Base-by-base conservation (phyloP, 2,329 filamentous ascomycete species). In the Monilinia vaccinii-corymbosi region DNA sequence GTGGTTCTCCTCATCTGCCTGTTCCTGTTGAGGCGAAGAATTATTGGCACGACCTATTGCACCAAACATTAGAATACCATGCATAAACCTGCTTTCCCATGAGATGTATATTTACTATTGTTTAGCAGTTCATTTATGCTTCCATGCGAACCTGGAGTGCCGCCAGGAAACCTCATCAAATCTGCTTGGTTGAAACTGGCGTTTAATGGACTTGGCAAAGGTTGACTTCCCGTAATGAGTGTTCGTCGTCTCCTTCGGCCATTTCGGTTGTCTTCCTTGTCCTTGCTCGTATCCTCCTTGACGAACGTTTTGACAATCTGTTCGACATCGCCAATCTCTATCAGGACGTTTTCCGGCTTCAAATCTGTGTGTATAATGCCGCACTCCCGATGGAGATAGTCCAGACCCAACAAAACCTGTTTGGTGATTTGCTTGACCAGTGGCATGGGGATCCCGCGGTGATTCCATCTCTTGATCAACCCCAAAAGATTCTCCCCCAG, bases 371-470 rank as follows among this genome's bases (percentile, higher is more conserved):
- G 94, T 71, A 99, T 97, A 76, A 99, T 97, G 71, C 94, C 94
- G 75, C 94, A 99, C 76, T 99, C 93, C 69, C 94, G 86, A 74
- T 99, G 94, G 44, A 99, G 82, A 73, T 97, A 97, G 75, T 99
- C 94, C 64, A 99, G 80, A 45, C 94, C 94, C 32, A 99, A 83
- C 51, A 99, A 81, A 11, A 97, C 94, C 76, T 99, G 94, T 75
- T 97, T 97, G 34, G 94, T 95, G 75, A 99, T 99, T 74, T 97
- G 94, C 79, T 97, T 97, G 73, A 97, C 94, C 16, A 99, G 81
- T 18, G 90, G 84, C 86, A 96, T 96, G 47, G 94, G 94, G 61
- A 99, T 97, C 52, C 94, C 94, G 62, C 94, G 84, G 74, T 97
- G 94, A 73, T 97, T 97, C 92, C 93, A 97, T 69, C 90, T 86